Evolutionary conservation across 108 stramenopile genomes (phyloP).

Genomic region (Discostella pseudostelligera): DNA sequence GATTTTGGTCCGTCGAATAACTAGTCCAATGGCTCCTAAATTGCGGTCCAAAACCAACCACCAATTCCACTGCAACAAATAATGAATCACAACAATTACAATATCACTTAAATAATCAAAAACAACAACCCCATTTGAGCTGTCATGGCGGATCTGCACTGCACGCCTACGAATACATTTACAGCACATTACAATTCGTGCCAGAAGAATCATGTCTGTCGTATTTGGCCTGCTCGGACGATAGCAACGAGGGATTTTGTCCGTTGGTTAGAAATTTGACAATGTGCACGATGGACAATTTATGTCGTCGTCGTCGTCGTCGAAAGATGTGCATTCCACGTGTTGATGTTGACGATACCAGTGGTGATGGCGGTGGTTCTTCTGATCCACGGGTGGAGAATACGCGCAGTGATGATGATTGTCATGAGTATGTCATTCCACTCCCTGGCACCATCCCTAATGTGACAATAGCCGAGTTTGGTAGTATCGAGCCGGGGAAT

Average conservation of each 20-base stretch:
- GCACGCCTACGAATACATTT: slow-evolving; percentile 67
- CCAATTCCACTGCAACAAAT: not conserved
- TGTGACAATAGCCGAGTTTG: slow-evolving; percentile 66
- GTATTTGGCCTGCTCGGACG: slow-evolving; percentile 84
- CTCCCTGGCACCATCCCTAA: slow-evolving; percentile 43
- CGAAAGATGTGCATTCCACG: slow-evolving; percentile 48
- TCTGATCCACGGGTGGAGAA: not conserved
- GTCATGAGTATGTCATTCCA: slow-evolving; percentile 47
- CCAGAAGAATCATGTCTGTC: slow-evolving; percentile 82
- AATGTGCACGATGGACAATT: slow-evolving; percentile 66
- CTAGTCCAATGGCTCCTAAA: slow-evolving; percentile 55
- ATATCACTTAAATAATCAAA: too few species aligned
- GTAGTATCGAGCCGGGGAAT: slow-evolving; percentile 46
- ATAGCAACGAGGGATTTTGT: slow-evolving; percentile 80
- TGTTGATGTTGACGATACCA: slow-evolving; percentile 28
- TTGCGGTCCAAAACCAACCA: slow-evolving; percentile 26
- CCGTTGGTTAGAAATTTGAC: slow-evolving; percentile 54
- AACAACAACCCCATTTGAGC: slow-evolving; percentile 20
- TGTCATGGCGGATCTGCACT: slow-evolving; percentile 70
- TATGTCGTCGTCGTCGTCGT: slow-evolving; percentile 65
- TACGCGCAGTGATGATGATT: slow-evolving; percentile 12
- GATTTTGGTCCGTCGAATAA: too few species aligned
- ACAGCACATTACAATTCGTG: slow-evolving; percentile 45
- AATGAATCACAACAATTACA: not conserved
- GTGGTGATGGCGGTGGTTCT: not conserved